Evolutionary conservation across 2,329 filamentous ascomycete species (phyloP).

Genomic region (Pseudopyrenochaeta lycopersici): DNA sequence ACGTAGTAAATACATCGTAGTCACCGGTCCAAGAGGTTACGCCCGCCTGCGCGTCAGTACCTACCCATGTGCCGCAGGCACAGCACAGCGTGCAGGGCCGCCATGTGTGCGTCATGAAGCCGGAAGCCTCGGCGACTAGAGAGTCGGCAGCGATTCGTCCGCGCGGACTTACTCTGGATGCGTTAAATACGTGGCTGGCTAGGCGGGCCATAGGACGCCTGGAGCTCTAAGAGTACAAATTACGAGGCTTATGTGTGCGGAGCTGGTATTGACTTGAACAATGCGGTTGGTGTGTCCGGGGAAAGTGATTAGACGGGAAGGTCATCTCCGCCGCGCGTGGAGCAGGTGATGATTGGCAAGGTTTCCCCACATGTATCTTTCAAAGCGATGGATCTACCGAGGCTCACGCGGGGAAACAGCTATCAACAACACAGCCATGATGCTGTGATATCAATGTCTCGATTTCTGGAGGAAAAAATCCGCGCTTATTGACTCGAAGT

Average conservation of each 20-base stretch:
- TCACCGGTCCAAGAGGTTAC: neutral
- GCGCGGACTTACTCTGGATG: constrained; percentile 3
- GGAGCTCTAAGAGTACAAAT: neutral
- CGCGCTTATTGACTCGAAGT: too few species aligned
- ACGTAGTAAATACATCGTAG: constrained; percentile 1
- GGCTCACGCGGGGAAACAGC: neutral
- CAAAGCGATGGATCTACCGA: neutral
- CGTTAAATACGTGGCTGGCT: constrained; percentile 11
- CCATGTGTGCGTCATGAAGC: constrained; percentile 7
- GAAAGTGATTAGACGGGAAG: neutral
- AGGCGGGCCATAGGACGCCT: neutral
- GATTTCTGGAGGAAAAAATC: too few species aligned
- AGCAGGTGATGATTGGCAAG: neutral
- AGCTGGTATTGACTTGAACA: constrained; percentile 1
- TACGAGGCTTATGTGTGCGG: constrained; percentile 1
- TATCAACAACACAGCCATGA: neutral
- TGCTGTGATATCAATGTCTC: neutral
- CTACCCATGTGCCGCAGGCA: neutral
- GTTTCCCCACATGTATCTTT: neutral
- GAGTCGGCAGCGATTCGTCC: constrained; percentile 6
- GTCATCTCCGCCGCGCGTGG: neutral
- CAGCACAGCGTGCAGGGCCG: neutral
- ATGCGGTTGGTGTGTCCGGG: constrained; percentile 2
- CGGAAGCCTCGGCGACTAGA: constrained; percentile 6
- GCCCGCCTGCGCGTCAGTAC: neutral